A percentile compares a stretch with the other conserved stretches of the same genome.
These are phyloP conservation scores for Avena sativa DNA, from an alignment of 176 grass and related monocot species.

Conservation along the genomic window DNA sequence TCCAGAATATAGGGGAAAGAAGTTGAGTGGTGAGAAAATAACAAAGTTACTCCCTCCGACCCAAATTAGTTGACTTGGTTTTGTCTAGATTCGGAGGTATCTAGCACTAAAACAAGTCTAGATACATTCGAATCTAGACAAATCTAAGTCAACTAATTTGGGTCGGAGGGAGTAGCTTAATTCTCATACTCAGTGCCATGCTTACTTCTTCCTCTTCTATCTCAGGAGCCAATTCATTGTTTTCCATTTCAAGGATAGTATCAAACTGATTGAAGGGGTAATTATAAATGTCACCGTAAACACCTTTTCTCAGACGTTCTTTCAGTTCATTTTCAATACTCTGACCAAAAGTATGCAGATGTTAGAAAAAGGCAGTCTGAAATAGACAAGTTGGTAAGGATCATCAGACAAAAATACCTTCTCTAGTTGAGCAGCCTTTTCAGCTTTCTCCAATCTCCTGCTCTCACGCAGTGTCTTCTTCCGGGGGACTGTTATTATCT, in stretches of 20 bases:
- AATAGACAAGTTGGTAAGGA: background rate
- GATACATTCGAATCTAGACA: too few relatives aligned
- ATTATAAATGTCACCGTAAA: conserved; percentile 91
- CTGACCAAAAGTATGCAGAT: conserved; percentile 43
- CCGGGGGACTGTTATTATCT: conserved; percentile 89
- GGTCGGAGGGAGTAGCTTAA: background rate
- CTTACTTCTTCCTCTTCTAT: conserved; percentile 81
- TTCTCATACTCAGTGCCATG: conserved; percentile 6
- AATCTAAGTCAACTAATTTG: too few relatives aligned
- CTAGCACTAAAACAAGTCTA: too few relatives aligned
- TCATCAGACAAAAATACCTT: conserved; percentile 57
- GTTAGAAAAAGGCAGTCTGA: conserved; percentile 8
- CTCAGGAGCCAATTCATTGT: conserved; percentile 43
- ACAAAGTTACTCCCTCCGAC: background rate
- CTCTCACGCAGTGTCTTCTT: conserved; percentile 64
- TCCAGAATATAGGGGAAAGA: conserved; percentile 24
- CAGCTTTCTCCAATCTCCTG: conserved; percentile 82
- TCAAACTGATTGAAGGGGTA: conserved; percentile 54
- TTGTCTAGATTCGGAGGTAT: too few relatives aligned
- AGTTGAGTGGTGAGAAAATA: conserved; percentile 22
- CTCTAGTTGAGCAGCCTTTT: conserved; percentile 81
- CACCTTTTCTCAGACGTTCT: conserved; percentile 86
- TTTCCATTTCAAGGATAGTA: conserved; percentile 55
- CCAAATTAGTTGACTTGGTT: too few relatives aligned
- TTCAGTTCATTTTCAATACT: conserved; percentile 87